Evolutionary conservation across 2,329 filamentous ascomycete species (phyloP), one percentile per base, ranked within the genome.

Genomic region (Exophiala mesophila): DNA sequence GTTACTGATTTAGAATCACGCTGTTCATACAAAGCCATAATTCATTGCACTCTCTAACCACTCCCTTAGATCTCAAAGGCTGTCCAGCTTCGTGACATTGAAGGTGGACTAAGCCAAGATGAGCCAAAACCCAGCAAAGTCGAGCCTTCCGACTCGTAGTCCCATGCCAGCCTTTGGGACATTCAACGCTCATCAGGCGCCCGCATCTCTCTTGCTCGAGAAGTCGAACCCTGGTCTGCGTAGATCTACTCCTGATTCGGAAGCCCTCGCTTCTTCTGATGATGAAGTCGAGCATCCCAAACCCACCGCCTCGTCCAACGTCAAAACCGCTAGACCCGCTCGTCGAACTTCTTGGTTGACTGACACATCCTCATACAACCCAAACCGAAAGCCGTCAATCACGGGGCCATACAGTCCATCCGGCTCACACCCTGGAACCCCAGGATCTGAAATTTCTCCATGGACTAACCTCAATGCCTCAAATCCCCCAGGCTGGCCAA

Each of bases 251-350:
- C 90, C 90, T 16, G 92, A 97, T 61, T 96, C 89, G 3, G 90
- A 97, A 62, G 90, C 87, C 38, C 71, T 97, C 46, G 88, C 85
- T 39, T 97, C 90, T 54, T 96, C 89, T 9, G 92, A 97, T 63
- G 92, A 97, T 63, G 92, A 98, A 64, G 76, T 72, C 44, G 85
- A 95, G 47, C 74, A 80, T 59, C 44, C 63, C 60, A 48, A 50
- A 39, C 9, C 37, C 10, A 57, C 66, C 66, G 50, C 72, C 72
- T 56, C 67, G 65, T 56, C 61, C 61, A 46, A 59, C 63, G 41
- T 76, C 70, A 55, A 74, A 68, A 36, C 74, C 67, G 54, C 64
- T 36, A 85, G 82, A 56, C 78, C 83, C 34, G 76, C 75, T 18
- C 79, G 86, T 41, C 79, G 87, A 50, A 77, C 85, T 33, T 94